Conservation (phyloP, 257 asterid genomes). For the Parsonsia alboflavescens region DNA sequence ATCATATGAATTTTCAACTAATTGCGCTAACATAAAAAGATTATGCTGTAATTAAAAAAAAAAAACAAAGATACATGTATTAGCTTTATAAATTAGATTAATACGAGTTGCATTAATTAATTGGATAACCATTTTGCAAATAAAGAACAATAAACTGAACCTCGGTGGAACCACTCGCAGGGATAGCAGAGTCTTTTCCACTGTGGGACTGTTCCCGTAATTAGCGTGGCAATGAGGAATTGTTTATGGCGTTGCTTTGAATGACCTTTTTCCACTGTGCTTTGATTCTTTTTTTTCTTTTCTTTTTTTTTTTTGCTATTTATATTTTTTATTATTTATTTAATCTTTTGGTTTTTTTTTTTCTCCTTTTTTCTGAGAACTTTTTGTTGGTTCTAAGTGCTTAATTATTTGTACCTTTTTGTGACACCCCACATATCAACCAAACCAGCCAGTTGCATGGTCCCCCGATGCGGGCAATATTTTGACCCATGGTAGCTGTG, state of each 20-base stretch:
- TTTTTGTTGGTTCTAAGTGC: neutral
- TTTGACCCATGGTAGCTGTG: slow-evolving; percentile 13
- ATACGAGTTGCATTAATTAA: too few species aligned
- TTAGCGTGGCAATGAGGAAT: neutral
- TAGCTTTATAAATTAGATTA: too few species aligned
- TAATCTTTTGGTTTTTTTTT: too few species aligned
- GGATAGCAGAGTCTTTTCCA: neutral
- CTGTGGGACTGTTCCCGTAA: neutral
- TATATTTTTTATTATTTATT: neutral
- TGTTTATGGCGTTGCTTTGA: neutral
- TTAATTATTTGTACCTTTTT: slow-evolving; percentile 13
- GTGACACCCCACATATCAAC: neutral
- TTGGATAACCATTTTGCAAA: too few species aligned
- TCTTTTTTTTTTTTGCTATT: neutral
- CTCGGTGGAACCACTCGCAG: neutral
- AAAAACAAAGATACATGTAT: too few species aligned
- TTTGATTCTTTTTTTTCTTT: too few species aligned
- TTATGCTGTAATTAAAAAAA: too few species aligned
- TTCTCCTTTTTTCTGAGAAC: neutral
- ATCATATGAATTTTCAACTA: too few species aligned
- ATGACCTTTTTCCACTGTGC: neutral
- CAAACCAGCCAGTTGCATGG: slow-evolving; percentile 13
- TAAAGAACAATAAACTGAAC: too few species aligned
- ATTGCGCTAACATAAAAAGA: too few species aligned
- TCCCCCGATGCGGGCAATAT: slow-evolving; percentile 3